These are phyloP conservation scores for Botrytis galanthina DNA, from an alignment of 2,329 filamentous ascomycete genomes.

Conservation along the genomic window DNA sequence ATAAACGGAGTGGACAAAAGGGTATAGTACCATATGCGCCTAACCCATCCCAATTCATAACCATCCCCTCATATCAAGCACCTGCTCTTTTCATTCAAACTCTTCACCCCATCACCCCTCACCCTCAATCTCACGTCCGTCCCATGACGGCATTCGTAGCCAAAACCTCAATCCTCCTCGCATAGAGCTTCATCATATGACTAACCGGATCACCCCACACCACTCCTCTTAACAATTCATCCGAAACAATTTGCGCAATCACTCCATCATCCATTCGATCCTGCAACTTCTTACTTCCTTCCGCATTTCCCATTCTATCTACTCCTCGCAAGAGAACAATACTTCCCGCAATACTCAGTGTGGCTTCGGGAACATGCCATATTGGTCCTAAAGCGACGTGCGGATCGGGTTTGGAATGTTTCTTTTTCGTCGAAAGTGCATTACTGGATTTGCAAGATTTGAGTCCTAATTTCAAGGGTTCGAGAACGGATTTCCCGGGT, in stretches of 20 bases:
- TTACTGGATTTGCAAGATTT: conserved; percentile 28
- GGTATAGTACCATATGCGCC: conserved; percentile 13
- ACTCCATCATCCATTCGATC: conserved; percentile 58
- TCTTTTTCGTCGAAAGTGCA: conserved; percentile 27
- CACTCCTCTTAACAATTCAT: conserved; percentile 65
- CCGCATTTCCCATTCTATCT: conserved; percentile 40
- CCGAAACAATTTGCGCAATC: conserved; percentile 64
- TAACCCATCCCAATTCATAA: background rate
- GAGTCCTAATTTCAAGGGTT: conserved; percentile 23
- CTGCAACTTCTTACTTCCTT: conserved; percentile 46
- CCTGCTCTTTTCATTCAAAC: background rate
- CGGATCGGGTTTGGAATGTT: conserved; percentile 28
- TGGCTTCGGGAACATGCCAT: conserved; percentile 66
- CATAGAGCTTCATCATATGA: conserved; percentile 79
- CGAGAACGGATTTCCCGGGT: conserved; percentile 26
- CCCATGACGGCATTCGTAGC: conserved; percentile 65
- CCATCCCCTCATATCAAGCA: background rate
- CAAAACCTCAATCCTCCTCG: conserved; percentile 66
- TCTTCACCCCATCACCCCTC: too few relatives aligned
- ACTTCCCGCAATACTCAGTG: conserved; percentile 67
- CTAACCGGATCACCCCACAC: conserved; percentile 81
- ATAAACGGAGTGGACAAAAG: background rate
- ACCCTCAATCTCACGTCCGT: conserved; percentile 26
- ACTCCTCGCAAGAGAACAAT: conserved; percentile 63
- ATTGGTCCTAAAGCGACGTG: conserved; percentile 40